phyloP scores from a whole-genome alignment of 2,329 filamentous ascomycete species.

The Penicillium sp. region DNA sequence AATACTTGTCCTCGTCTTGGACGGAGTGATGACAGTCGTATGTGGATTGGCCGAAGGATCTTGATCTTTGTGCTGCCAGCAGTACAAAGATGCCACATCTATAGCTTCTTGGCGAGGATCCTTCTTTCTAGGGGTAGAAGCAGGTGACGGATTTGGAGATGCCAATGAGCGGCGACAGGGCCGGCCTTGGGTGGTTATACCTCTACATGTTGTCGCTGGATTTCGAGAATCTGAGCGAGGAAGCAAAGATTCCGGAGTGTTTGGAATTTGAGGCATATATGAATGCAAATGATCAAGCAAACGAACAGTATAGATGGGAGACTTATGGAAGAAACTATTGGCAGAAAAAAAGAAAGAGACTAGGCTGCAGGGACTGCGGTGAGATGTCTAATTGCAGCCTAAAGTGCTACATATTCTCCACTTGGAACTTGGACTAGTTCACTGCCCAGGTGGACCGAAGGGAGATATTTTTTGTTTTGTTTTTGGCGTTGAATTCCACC shows the following conservation, averaged over 20 bases:
- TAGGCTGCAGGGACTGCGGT: constrained; percentile 8
- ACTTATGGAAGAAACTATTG: neutral
- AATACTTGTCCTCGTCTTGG: constrained; percentile 71
- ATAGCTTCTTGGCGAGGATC: constrained; percentile 22
- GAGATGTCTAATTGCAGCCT: constrained; percentile 7
- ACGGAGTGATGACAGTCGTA: constrained; percentile 32
- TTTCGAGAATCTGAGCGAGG: constrained; percentile 81
- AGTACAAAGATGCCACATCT: constrained; percentile 59
- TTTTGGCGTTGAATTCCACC: neutral
- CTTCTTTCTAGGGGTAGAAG: constrained; percentile 25
- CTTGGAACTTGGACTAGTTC: neutral
- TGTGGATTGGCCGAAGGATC: constrained; percentile 43
- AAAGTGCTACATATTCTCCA: constrained; percentile 1
- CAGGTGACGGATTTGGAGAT: constrained; percentile 37
- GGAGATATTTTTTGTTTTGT: neutral
- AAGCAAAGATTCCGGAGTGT: constrained; percentile 78
- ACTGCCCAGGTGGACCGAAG: neutral
- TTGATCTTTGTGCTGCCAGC: constrained; percentile 95
- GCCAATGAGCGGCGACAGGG: constrained; percentile 74
- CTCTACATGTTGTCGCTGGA: constrained; percentile 78
- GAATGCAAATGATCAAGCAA: neutral
- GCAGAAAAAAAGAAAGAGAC: neutral
- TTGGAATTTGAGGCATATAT: constrained; percentile 63
- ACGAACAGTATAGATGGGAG: neutral
- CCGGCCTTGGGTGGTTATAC: constrained; percentile 76